Conservation (phyloP, 495 filamentous ascomycete species). For the Penicillium steckii region DNA sequence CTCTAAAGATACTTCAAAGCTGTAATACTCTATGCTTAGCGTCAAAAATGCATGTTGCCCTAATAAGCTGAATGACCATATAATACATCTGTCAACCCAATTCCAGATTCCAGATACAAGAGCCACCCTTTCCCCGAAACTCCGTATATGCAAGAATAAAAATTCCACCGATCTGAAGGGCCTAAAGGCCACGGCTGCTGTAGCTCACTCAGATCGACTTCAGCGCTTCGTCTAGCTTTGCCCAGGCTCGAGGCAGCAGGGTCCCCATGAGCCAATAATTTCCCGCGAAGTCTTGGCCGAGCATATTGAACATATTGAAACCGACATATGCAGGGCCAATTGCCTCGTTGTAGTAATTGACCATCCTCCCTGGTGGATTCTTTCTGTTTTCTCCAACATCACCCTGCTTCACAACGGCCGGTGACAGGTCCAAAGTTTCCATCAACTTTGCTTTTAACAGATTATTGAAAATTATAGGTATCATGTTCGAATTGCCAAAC, state of each 20-base stretch:
- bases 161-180: too few relatives aligned
- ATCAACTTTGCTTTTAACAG: slow-evolving; percentile 18
- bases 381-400: slow-evolving; percentile 7
- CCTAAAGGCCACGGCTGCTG: background rate
- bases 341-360: slow-evolving; percentile 15
- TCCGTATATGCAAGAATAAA: too few relatives aligned
- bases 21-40: too few relatives aligned
- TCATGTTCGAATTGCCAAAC: slow-evolving; percentile 10
- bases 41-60: too few relatives aligned
- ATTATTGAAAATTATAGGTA: slow-evolving; percentile 16
- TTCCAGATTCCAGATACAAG: too few relatives aligned
- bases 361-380: slow-evolving; percentile 17
- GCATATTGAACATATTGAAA: slow-evolving; percentile 15
- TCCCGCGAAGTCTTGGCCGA: slow-evolving; percentile 13
- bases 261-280: slow-evolving; percentile 20
- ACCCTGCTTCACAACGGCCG: slow-evolving; percentile 11
- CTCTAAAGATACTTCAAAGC: too few relatives aligned
- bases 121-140: too few relatives aligned
- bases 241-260: slow-evolving; percentile 13
- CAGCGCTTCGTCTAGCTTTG: slow-evolving; percentile 12
- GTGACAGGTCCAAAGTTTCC: slow-evolving; percentile 7
- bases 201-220: background rate
- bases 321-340: slow-evolving; percentile 7
- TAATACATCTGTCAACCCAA: too few relatives aligned
- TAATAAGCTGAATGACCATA: too few relatives aligned